phyloP scores from a whole-genome alignment of 1,284 basidiomycete species.

The Trichosporon sp. region DNA sequence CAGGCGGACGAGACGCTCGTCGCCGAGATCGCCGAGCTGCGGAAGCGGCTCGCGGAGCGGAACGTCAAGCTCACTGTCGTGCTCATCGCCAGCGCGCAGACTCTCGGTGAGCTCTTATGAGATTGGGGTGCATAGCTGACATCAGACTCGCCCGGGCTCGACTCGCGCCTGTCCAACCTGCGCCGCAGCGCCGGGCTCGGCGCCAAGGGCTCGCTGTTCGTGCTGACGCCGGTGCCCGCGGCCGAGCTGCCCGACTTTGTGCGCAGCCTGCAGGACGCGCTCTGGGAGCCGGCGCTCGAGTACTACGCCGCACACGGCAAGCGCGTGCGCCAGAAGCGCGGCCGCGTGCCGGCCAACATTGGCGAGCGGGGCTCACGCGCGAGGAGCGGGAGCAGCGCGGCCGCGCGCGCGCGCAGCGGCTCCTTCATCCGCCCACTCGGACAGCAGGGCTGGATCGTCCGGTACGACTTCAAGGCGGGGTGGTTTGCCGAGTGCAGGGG shows the following conservation, averaged over 20 bases:
- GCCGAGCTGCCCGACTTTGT: conserved; percentile 81
- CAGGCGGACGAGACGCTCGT: conserved; percentile 69
- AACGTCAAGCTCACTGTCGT: conserved; percentile 93
- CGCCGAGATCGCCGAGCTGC: conserved; percentile 69
- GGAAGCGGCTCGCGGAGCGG: conserved; percentile 72
- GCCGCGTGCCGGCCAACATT: conserved; percentile 52
- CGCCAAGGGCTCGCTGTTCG: conserved; percentile 85
- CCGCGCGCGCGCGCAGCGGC: background rate
- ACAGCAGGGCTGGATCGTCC: conserved; percentile 87
- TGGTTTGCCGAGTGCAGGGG: conserved; percentile 91
- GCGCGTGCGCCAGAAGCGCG: conserved; percentile 81
- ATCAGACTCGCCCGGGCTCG: conserved; percentile 76
- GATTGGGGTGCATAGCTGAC: background rate
- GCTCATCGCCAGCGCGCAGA: conserved; percentile 76
- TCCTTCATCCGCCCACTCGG: conserved; percentile 58
- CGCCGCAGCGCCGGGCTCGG: conserved; percentile 82
- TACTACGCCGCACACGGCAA: conserved; percentile 91
- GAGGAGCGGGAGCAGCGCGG: background rate
- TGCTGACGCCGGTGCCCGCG: conserved; percentile 80
- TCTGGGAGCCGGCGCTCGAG: conserved; percentile 81
- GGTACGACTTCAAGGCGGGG: conserved; percentile 95
- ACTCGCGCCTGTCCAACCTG: conserved; percentile 75
- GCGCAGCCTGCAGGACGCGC: conserved; percentile 71
- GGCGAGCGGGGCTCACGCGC: background rate
- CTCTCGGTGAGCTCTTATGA: conserved; percentile 61